Percentiles rank a stretch among this genome's conserved stretches.
Evolutionary conservation across 352 stramenopile species (phyloP).

Genomic region (Phytopythium cucurbitacearum): DNA sequence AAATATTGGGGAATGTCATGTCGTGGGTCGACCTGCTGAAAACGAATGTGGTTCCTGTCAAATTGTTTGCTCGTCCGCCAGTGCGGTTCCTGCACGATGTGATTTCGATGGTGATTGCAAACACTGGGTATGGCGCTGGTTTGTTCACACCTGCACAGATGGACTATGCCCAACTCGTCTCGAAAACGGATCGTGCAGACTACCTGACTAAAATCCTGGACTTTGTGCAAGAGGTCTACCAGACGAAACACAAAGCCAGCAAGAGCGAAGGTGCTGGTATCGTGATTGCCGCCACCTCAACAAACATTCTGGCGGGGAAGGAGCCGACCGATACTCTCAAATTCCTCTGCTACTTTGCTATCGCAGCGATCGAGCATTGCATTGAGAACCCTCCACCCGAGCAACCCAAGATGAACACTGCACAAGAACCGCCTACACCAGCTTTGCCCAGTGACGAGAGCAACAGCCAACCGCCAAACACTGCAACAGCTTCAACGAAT

Average conservation of each 20-base stretch:
- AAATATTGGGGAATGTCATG: constrained; percentile 60
- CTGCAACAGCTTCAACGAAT: background rate
- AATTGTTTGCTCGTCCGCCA: constrained; percentile 70
- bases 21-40: constrained; percentile 80
- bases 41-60: constrained; percentile 51
- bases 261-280: constrained; percentile 4
- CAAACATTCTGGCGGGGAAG: constrained; percentile 77
- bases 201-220: constrained; percentile 75
- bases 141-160: constrained; percentile 43
- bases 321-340: constrained; percentile 71
- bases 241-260: constrained; percentile 17
- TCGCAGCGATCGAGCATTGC: constrained; percentile 53
- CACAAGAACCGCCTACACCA: background rate
- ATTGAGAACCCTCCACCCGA: constrained; percentile 20
- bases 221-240: constrained; percentile 62
- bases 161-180: constrained; percentile 59
- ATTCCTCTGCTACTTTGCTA: constrained; percentile 61
- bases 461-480: background rate
- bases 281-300: constrained; percentile 63
- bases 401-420: constrained; percentile 2
- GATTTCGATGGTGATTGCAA: constrained; percentile 63
- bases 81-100: constrained; percentile 82
- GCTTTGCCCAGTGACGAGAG: background rate
- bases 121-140: constrained; percentile 52
- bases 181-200: constrained; percentile 71